Conservation (phyloP, 1,284 basidiomycete species). For the Gomphus sp. region DNA sequence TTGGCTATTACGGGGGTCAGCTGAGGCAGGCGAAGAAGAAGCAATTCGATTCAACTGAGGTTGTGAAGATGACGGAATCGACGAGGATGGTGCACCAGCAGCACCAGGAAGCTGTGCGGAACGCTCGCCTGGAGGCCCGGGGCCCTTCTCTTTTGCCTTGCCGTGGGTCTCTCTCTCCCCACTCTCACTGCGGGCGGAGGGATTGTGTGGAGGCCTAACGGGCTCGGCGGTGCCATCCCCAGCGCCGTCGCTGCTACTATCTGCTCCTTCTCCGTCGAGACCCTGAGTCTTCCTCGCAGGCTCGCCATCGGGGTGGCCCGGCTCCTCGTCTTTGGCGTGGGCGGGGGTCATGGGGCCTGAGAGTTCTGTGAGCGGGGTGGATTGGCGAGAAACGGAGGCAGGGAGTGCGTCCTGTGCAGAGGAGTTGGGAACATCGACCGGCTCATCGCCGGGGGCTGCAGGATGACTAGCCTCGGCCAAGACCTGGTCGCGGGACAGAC, state of each 20-base stretch:
- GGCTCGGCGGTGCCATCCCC: not conserved
- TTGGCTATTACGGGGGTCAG: conserved; percentile 2
- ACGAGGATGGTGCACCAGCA: not conserved
- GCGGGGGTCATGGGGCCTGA: conserved; percentile 38
- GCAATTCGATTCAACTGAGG: not conserved
- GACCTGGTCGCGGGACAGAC: conserved; percentile 13
- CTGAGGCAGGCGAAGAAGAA: not conserved
- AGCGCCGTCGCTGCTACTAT: not conserved
- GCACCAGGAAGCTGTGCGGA: not conserved
- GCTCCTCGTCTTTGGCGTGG: not conserved
- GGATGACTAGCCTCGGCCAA: conserved; percentile 1
- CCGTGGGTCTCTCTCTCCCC: not conserved
- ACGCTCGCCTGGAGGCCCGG: conserved; percentile 1
- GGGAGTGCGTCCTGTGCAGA: not conserved
- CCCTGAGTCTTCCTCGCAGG: no score
- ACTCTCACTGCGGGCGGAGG: not conserved
- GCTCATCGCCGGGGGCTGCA: conserved; percentile 15
- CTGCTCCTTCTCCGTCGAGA: not conserved
- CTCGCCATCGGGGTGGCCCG: not conserved
- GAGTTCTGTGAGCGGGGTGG: conserved; percentile 62
- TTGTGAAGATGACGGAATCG: not conserved
- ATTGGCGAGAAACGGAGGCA: conserved; percentile 33
- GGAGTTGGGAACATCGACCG: conserved; percentile 8
- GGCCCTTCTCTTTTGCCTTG: not conserved
- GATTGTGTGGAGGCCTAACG: not conserved